Evolutionary conservation across 2,329 filamentous ascomycete species (phyloP).

Genomic region (Colletotrichum limetticola): DNA sequence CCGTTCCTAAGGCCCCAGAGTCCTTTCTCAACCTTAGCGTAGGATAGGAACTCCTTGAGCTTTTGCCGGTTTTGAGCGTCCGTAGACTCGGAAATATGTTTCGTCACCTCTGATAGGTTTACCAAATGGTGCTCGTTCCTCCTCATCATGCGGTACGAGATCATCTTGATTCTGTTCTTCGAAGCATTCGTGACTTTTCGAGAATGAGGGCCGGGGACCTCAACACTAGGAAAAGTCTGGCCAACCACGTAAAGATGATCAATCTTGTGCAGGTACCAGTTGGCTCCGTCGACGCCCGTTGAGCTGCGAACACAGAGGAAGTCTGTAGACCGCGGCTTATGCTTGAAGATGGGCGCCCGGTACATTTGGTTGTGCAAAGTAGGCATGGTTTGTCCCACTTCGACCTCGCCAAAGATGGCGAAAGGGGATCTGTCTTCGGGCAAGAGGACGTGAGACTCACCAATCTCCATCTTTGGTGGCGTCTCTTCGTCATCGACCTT

Average conservation of each 20-base stretch:
- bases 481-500: conserved; percentile 77
- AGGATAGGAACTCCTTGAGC: conserved; percentile 94
- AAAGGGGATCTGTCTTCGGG: conserved; percentile 97
- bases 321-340: conserved; percentile 80
- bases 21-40: conserved; percentile 87
- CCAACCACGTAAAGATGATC: conserved; percentile 93
- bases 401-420: conserved; percentile 92
- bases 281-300: conserved; percentile 80
- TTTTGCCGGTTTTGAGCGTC: conserved; percentile 97
- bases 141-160: conserved; percentile 88
- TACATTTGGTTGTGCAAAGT: conserved; percentile 97
- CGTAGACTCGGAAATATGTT: conserved; percentile 90
- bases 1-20: conserved; percentile 81
- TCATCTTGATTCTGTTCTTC: conserved; percentile 96
- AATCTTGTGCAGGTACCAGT: conserved; percentile 87
- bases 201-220: conserved; percentile 93
- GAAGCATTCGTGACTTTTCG: conserved; percentile 96
- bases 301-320: conserved; percentile 88
- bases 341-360: conserved; percentile 91
- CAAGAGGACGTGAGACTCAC: conserved; percentile 87
- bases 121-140: conserved; percentile 77
- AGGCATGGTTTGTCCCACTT: conserved; percentile 88
- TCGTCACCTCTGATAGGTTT: conserved; percentile 86
- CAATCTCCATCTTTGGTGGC: conserved; percentile 84
- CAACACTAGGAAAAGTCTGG: conserved; percentile 90